Evolutionary conservation across 2,329 filamentous ascomycete species (phyloP).

Genomic region (Colletotrichum truncatum): DNA sequence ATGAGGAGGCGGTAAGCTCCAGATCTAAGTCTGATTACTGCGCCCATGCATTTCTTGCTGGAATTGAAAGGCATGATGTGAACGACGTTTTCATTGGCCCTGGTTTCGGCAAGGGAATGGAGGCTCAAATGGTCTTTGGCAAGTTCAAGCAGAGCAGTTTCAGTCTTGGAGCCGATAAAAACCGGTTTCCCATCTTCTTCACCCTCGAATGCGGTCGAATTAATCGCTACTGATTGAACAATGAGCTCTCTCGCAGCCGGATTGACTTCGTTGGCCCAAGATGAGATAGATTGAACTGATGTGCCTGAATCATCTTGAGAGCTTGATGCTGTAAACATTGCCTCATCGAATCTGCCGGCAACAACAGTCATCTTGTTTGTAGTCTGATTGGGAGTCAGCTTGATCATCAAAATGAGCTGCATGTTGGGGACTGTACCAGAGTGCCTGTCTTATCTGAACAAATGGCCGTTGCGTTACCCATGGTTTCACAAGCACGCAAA

Average conservation of each 20-base stretch:
- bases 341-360: slow-evolving; percentile 68
- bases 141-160: slow-evolving; percentile 62
- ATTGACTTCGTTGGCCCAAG: slow-evolving; percentile 34
- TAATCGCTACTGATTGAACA: slow-evolving; percentile 60
- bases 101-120: slow-evolving; percentile 53
- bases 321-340: slow-evolving; percentile 47
- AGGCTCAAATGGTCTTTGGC: slow-evolving; percentile 61
- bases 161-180: slow-evolving; percentile 66
- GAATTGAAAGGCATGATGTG: slow-evolving; percentile 66
- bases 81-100: slow-evolving; percentile 53
- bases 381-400: too few relatives aligned
- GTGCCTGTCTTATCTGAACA: slow-evolving; percentile 82
- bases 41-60: slow-evolving; percentile 64
- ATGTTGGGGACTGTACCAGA: too few relatives aligned
- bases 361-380: slow-evolving; percentile 82
- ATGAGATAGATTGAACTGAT: slow-evolving; percentile 30
- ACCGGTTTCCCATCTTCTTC: slow-evolving; percentile 53
- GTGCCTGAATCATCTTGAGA: too few relatives aligned
- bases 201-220: slow-evolving; percentile 66
- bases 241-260: slow-evolving; percentile 44
- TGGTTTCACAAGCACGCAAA: slow-evolving; percentile 75
- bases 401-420: too few relatives aligned
- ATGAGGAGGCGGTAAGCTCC: slow-evolving; percentile 58
- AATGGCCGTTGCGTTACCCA: slow-evolving; percentile 78
- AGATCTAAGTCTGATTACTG: slow-evolving; percentile 61